Evolutionary conservation across 305 asterid genomes (phyloP).

Genomic region (Lippia alba): DNA sequence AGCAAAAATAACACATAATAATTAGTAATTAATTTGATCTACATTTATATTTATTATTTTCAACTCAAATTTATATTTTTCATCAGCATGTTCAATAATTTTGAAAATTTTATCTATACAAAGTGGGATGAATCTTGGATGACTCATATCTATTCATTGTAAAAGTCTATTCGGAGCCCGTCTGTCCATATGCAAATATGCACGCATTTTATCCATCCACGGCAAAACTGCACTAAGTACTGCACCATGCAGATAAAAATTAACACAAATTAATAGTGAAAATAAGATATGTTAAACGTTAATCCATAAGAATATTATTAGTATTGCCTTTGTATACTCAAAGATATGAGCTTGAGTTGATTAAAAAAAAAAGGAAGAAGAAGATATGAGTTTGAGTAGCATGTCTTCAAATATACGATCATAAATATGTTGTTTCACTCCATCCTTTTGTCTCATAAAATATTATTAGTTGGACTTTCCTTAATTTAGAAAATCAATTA

Average conservation of each 20-base stretch:
- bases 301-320: conserved; percentile 5
- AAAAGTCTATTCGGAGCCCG: conserved; percentile 96
- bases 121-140: conserved; percentile 94
- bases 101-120: conserved; percentile 83
- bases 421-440: too few species aligned
- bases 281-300: conserved; percentile 7
- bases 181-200: conserved; percentile 97
- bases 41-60: conserved; percentile 57
- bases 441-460: too few species aligned
- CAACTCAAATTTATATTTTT: conserved; percentile 70
- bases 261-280: conserved; percentile 22
- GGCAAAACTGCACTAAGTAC: conserved; percentile 94
- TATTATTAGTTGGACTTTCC: too few species aligned
- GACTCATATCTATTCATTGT: conserved; percentile 87
- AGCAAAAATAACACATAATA: neutral
- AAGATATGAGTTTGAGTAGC: too few species aligned
- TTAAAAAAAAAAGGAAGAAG: too few species aligned
- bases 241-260: conserved; percentile 41
- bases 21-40: conserved; percentile 26
- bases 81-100: conserved; percentile 73
- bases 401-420: too few species aligned
- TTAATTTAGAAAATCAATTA: too few species aligned
- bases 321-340: conserved; percentile 93
- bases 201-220: conserved; percentile 95
- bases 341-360: conserved; percentile 87